Base-by-base conservation (phyloP, 345 rosid genomes). In the Dovyalis caffra region DNA sequence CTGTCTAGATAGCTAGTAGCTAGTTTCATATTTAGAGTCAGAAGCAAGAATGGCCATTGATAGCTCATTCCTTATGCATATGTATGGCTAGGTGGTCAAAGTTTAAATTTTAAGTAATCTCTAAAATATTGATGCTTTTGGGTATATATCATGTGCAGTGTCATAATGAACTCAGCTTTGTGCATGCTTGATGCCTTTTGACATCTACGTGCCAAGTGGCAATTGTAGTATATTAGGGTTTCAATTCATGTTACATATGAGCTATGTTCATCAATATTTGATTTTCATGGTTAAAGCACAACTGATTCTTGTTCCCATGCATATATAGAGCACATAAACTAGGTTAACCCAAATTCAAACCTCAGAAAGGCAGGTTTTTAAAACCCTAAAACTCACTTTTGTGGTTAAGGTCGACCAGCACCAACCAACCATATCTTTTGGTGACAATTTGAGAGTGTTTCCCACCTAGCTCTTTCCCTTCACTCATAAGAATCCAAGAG, bases 391-490 rank as follows among this genome's bases (percentile, higher is more conserved):
- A n/a, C n/a, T 33, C 4, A 4, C 1, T 67, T 69, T 33, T 68
- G 60, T 45, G 51, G 66, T 68, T 64, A 51, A 71, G 57, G 57
- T 77, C 40, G 74, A 67, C 33, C 58, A 68, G 70, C 66, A 79
- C 68, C 85, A 79, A 74, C 71, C 75, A 64, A 67, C 76, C 71
- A 66, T 5, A 29, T n/a, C 29, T 70, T 71, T 69, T 73, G 58
- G 74, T 69, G 72, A 61, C 73, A 77, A 77, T 64, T 25, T 83
- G 74, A 79, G 73, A 73, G 84, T 81, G 87, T 75, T 79, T 83
- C 78, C 87, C 87, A 86, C 83, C 72, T 21, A 68, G 62, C 47
- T 68, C 73, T 72, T 64, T 74, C 71, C 66, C 82, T 86, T 81
- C 69, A 76, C 70, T 69, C 56, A 76, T 26, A 81, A 79, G 87